These are phyloP conservation scores for Volvox reticuliferus DNA, from an alignment of 139 green algal genomes.

Conservation along the genomic window DNA sequence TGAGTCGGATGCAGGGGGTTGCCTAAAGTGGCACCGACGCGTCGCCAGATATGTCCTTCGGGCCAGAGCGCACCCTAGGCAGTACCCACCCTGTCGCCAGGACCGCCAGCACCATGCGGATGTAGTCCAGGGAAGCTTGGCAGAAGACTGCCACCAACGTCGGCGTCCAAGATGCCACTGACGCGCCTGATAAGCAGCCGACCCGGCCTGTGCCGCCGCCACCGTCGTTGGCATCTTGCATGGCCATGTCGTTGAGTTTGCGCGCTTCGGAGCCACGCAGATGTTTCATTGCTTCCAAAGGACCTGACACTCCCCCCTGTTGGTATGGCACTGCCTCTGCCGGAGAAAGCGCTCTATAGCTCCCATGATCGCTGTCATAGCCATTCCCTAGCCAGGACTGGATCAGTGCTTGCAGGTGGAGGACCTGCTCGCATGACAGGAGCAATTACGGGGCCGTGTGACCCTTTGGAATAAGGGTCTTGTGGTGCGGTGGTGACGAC, in stretches of 20 bases:
- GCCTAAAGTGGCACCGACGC: too few species aligned
- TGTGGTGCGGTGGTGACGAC: not conserved
- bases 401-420: not conserved
- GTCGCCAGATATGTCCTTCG: too few species aligned
- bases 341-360: too few species aligned
- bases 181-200: too few species aligned
- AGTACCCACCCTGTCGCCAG: conserved; percentile 28
- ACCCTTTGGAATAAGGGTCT: not conserved
- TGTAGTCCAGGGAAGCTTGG: conserved; percentile 12
- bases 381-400: not conserved
- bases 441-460: too few species aligned
- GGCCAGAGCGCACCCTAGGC: too few species aligned
- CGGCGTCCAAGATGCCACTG: not conserved
- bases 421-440: not conserved
- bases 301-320: too few species aligned
- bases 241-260: not conserved
- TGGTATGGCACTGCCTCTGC: too few species aligned
- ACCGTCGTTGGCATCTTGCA: not conserved
- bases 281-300: not conserved
- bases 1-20: too few species aligned
- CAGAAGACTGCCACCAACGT: conserved; percentile 4
- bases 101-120: not conserved
- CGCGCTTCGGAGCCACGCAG: not conserved
- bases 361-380: too few species aligned
- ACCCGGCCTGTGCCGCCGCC: not conserved